Percentiles rank a stretch among this genome's conserved stretches.
Conservation (phyloP, 2,329 filamentous ascomycete species). For the Pseudocercospora ulei region DNA sequence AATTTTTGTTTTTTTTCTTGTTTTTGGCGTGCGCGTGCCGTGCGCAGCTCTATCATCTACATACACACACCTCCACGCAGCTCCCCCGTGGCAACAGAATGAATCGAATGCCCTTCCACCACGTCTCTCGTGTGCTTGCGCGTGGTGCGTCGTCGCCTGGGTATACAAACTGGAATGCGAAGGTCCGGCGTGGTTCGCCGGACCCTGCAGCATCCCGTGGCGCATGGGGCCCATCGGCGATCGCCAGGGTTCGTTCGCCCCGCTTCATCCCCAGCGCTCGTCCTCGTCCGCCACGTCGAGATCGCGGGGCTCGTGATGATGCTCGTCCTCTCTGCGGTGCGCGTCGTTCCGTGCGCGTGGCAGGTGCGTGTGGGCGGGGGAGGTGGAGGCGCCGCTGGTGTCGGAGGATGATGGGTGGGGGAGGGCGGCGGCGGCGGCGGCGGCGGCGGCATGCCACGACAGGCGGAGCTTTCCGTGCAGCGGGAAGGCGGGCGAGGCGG, state of each 20-base stretch:
- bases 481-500: conserved; percentile 41
- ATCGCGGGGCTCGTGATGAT: conserved; percentile 9
- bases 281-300: conserved; percentile 24
- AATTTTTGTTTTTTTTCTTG: too few species aligned
- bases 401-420: background rate
- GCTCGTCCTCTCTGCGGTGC: conserved; percentile 4
- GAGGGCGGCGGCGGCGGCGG: too few species aligned
- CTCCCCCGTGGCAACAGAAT: conserved; percentile 2
- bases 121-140: conserved; percentile 1
- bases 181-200: too few species aligned
- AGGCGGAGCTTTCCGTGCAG: conserved; percentile 57
- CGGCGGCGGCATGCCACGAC: conserved; percentile 45
- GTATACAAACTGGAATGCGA: conserved; percentile 1
- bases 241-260: too few species aligned
- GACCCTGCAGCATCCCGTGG: too few species aligned
- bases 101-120: too few species aligned
- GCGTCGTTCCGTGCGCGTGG: background rate
- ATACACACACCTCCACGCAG: conserved; percentile 6
- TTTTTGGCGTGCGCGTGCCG: background rate
- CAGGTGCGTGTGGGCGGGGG: background rate
- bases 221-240: too few species aligned
- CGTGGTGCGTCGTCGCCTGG: background rate
- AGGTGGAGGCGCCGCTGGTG: background rate
- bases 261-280: conserved; percentile 21
- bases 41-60: conserved; percentile 4